These are phyloP conservation scores for Lophiotrema nucula DNA, from an alignment of 495 filamentous ascomycete genomes.

Conservation along the genomic window DNA sequence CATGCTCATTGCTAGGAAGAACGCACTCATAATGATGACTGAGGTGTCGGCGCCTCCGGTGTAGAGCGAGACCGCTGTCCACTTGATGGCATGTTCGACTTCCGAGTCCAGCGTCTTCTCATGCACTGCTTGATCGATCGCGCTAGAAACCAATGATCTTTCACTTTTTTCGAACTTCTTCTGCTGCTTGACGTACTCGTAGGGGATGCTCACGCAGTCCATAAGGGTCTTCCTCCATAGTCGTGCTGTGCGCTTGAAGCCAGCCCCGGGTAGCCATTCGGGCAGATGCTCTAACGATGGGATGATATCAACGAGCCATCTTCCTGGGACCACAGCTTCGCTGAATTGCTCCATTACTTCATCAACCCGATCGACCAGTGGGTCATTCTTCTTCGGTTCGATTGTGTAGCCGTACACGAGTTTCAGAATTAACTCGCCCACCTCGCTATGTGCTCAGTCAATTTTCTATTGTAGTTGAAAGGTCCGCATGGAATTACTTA, in stretches of 20 bases:
- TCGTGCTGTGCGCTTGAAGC: conserved; percentile 44
- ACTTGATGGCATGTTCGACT: conserved; percentile 43
- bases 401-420: conserved; percentile 52
- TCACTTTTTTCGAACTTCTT: conserved; percentile 40
- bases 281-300: conserved; percentile 47
- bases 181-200: conserved; percentile 48
- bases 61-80: conserved; percentile 52
- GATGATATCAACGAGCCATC: conserved; percentile 48
- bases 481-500: background rate
- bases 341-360: conserved; percentile 45
- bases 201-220: conserved; percentile 34
- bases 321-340: conserved; percentile 40
- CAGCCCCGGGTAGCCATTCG: conserved; percentile 51
- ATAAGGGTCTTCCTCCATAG: conserved; percentile 34
- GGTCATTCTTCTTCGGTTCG: conserved; percentile 45
- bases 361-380: conserved; percentile 45
- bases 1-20: conserved; percentile 51
- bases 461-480: conserved; percentile 28
- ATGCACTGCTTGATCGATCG: conserved; percentile 35
- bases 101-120: conserved; percentile 32
- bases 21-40: conserved; percentile 40
- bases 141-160: conserved; percentile 45
- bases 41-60: conserved; percentile 60
- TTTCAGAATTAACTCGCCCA: conserved; percentile 49
- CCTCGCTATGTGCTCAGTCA: conserved; percentile 31